phyloP scores from a whole-genome alignment of 345 rosid species.

The Arabidopsis arenosa region DNA sequence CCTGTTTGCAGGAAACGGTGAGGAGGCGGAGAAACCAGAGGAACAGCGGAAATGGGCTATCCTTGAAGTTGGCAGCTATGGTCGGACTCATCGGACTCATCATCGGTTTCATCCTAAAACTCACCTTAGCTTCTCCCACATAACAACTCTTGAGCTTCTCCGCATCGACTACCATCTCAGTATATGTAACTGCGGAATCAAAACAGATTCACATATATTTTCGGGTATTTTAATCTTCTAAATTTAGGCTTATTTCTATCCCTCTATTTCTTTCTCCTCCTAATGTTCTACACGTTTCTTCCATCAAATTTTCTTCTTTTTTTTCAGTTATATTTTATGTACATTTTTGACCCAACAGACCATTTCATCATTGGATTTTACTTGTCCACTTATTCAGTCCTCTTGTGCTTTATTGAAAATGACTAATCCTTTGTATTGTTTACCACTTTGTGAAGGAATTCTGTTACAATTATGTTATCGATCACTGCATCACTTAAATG shows the following conservation, averaged over 20 bases:
- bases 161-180: slow-evolving; percentile 28
- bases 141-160: slow-evolving; percentile 26
- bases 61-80: slow-evolving; percentile 69
- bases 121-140: slow-evolving; percentile 53
- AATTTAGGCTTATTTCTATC: neutral
- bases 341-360: slow-evolving; percentile 40
- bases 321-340: slow-evolving; percentile 35
- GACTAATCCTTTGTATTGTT: slow-evolving; percentile 4
- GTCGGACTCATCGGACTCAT: slow-evolving; percentile 83
- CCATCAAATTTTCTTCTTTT: slow-evolving; percentile 27
- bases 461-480: neutral
- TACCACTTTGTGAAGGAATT: neutral
- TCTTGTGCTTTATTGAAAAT: neutral
- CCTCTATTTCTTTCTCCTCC: neutral
- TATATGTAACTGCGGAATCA: slow-evolving; percentile 26
- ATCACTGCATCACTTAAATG: no score
- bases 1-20: slow-evolving; percentile 62
- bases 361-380: slow-evolving; percentile 23
- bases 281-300: slow-evolving; percentile 17
- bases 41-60: slow-evolving; percentile 58
- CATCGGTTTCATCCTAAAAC: slow-evolving; percentile 78
- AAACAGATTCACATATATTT: slow-evolving; percentile 9
- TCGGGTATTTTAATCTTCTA: slow-evolving; percentile 21
- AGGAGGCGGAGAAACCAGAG: slow-evolving; percentile 69
- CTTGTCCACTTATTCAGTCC: neutral